Evolutionary conservation across 176 grass and related monocot genomes (phyloP).

Genomic region (Ananas comosus): DNA sequence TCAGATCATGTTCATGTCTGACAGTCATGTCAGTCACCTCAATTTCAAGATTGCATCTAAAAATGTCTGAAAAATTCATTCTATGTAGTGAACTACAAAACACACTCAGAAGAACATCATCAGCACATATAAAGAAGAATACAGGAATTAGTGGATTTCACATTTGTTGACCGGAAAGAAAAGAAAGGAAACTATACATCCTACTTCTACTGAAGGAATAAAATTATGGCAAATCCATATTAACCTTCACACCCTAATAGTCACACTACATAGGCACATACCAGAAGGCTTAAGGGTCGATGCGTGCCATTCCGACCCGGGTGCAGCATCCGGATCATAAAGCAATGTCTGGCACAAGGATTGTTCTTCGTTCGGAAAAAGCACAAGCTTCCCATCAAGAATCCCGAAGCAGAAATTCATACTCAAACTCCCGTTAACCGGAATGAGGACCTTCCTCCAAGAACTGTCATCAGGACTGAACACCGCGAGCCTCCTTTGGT

Average conservation of each 20-base stretch:
- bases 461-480: constrained; percentile 38
- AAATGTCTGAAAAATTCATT: too few species aligned
- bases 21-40: too few species aligned
- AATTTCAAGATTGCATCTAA: too few species aligned
- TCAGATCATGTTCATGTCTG: too few species aligned
- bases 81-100: too few species aligned
- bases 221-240: not conserved
- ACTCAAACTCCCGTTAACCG: constrained; percentile 34
- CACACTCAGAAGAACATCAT: too few species aligned
- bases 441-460: constrained; percentile 35
- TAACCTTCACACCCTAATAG: constrained; percentile 46
- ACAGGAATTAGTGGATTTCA: too few species aligned
- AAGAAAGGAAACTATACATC: not conserved
- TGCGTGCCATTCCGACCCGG: constrained; percentile 43
- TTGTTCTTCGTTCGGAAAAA: constrained; percentile 38
- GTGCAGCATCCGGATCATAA: constrained; percentile 39
- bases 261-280: constrained; percentile 47
- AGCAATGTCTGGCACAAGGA: constrained; percentile 34
- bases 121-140: too few species aligned
- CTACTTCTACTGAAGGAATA: not conserved
- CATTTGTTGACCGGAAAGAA: too few species aligned
- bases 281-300: constrained; percentile 35
- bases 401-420: constrained; percentile 49
- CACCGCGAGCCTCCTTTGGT: constrained; percentile 30
- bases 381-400: constrained; percentile 35